A percentile compares a stretch with the other conserved stretches of the same genome.
These are phyloP conservation scores for Ascochyta rabiei DNA, from an alignment of 2,329 filamentous ascomycete species.

Conservation along the genomic window DNA sequence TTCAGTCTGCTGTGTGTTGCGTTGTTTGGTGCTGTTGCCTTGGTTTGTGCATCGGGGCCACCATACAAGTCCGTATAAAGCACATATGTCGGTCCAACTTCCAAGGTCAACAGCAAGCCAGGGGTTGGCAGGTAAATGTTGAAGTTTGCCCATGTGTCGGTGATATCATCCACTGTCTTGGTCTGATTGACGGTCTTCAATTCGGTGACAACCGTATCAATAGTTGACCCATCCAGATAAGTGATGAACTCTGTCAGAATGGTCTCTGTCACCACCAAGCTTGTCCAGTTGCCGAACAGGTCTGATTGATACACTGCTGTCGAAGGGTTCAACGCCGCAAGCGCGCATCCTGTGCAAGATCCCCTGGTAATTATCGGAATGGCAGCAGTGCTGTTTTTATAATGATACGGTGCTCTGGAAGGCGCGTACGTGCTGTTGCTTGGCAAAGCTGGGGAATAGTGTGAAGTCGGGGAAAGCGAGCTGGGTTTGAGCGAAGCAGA, in stretches of 20 bases:
- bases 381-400: slow-evolving; percentile 1
- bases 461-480: background rate
- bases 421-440: background rate
- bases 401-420: slow-evolving; percentile 1
- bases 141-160: slow-evolving; percentile 32
- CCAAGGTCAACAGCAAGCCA: slow-evolving; percentile 21
- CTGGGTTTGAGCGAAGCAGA: background rate
- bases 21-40: slow-evolving; percentile 5
- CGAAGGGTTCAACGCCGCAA: slow-evolving; percentile 31
- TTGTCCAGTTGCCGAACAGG: slow-evolving; percentile 23
- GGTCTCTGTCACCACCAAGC: slow-evolving; percentile 35
- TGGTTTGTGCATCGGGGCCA: slow-evolving; percentile 21
- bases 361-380: slow-evolving; percentile 2
- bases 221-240: slow-evolving; percentile 30
- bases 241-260: slow-evolving; percentile 32
- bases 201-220: slow-evolving; percentile 36
- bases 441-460: background rate
- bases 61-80: slow-evolving; percentile 37
- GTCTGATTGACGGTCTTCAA: slow-evolving; percentile 35
- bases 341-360: slow-evolving; percentile 41
- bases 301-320: slow-evolving; percentile 19
- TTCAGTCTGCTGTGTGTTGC: background rate
- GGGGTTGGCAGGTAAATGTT: slow-evolving; percentile 23
- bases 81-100: slow-evolving; percentile 40
- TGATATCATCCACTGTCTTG: slow-evolving; percentile 29